These are phyloP conservation scores for Plasmodium gaboni DNA, from an alignment of 169 alveolate genomes.

Conservation along the genomic window DNA sequence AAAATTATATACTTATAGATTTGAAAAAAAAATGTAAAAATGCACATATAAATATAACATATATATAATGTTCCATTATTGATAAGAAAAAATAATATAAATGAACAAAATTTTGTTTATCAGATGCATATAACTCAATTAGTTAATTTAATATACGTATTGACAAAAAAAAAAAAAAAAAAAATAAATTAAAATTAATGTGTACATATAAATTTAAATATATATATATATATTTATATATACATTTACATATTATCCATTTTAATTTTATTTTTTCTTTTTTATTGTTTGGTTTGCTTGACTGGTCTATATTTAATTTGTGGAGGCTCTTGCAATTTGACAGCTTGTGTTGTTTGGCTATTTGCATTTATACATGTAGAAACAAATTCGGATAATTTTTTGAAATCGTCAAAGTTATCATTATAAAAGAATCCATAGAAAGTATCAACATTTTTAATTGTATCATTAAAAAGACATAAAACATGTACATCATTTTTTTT, in stretches of 20 bases:
- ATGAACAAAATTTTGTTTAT: too few relatives aligned
- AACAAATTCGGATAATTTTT: slow-evolving; percentile 47
- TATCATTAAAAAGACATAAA: slow-evolving; percentile 43
- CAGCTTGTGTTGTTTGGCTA: slow-evolving; percentile 8
- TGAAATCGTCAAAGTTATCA: slow-evolving; percentile 55
- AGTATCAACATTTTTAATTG: neutral
- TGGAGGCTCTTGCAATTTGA: slow-evolving; percentile 19
- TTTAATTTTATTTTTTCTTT: neutral
- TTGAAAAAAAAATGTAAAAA: too few relatives aligned
- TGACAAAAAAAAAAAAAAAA: neutral
- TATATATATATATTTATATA: slow-evolving; percentile 10
- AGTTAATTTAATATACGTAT: neutral
- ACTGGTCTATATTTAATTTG: slow-evolving; percentile 61
- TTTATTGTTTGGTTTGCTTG: slow-evolving; percentile 1
- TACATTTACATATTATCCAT: neutral
- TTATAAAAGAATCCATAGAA: slow-evolving; percentile 68
- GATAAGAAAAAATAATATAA: too few relatives aligned
- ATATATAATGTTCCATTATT: too few relatives aligned
- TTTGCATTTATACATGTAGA: slow-evolving; percentile 42
- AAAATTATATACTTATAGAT: too few relatives aligned
- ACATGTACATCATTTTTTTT: slow-evolving; percentile 72
- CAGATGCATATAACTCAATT: too few relatives aligned
- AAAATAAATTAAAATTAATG: too few relatives aligned
- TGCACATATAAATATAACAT: too few relatives aligned
- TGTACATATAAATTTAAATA: neutral